Conservation (phyloP, 2,329 filamentous ascomycete genomes). For the Aspergillus neoniger region DNA sequence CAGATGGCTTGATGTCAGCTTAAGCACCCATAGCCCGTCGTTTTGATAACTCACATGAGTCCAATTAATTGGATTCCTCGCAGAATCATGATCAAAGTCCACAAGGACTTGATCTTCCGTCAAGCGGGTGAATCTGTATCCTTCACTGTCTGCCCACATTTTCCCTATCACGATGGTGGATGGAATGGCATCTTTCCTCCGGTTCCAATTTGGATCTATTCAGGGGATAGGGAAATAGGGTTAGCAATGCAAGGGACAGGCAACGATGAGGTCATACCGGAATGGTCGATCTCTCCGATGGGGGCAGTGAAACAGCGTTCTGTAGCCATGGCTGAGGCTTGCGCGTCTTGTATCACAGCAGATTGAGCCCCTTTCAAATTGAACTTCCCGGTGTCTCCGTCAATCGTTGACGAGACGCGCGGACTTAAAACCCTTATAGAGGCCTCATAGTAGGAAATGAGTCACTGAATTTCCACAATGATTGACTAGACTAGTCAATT, state of each 20-base stretch:
- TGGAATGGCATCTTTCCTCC: neutral
- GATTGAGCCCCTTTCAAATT: neutral
- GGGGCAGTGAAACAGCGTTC: neutral
- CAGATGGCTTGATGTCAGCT: neutral
- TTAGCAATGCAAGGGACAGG: neutral
- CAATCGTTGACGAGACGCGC: neutral
- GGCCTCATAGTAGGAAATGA: no score
- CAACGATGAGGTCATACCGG: neutral
- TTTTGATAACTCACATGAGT: neutral
- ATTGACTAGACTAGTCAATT: no score
- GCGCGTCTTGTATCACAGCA: neutral
- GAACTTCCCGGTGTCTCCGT: no score
- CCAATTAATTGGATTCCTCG: neutral
- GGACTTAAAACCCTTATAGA: neutral
- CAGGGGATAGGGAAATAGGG: neutral
- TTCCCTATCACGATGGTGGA: neutral
- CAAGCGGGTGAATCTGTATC: neutral
- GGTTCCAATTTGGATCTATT: neutral
- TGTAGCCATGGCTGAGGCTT: neutral
- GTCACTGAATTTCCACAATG: no score
- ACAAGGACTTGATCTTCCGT: neutral
- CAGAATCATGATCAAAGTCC: constrained; percentile 3
- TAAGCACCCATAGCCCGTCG: neutral
- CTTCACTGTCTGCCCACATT: neutral
- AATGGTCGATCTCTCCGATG: neutral